Evolutionary conservation across 2,329 filamentous ascomycete species (phyloP).

Genomic region (Paracoccidioides brasiliensis): DNA sequence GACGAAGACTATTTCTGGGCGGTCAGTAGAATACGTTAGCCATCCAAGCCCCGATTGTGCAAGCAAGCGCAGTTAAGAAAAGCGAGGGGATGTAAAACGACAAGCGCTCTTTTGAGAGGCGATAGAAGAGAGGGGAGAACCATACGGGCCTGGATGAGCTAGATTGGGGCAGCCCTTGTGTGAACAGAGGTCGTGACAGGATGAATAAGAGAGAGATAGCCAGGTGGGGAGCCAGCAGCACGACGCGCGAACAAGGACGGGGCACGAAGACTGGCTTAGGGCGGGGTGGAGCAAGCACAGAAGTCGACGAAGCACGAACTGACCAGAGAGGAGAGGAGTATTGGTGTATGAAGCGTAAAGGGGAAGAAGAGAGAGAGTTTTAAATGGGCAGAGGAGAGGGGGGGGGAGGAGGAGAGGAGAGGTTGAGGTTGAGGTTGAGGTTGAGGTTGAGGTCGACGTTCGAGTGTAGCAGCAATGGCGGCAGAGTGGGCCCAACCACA

Average conservation of each 20-base stretch:
- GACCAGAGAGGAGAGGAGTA: neutral
- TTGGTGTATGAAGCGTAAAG: neutral
- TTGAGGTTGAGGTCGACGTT: neutral
- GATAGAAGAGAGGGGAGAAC: neutral
- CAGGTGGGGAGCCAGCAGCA: slow-evolving; percentile 7
- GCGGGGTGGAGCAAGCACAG: neutral
- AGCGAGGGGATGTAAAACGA: neutral
- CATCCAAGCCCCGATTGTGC: neutral
- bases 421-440: neutral
- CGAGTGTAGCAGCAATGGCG: neutral
- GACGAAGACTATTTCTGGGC: neutral
- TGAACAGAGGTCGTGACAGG: neutral
- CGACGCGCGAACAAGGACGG: slow-evolving; percentile 9
- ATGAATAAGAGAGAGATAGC: neutral
- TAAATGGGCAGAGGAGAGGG: neutral
- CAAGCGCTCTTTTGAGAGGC: neutral
- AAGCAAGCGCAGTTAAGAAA: neutral
- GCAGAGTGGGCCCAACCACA: neutral
- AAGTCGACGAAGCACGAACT: slow-evolving; percentile 1
- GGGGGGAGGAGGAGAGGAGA: neutral
- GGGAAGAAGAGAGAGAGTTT: neutral
- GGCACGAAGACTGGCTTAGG: slow-evolving; percentile 7
- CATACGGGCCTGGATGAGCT: neutral
- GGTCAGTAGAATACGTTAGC: neutral
- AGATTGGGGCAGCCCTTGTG: neutral